Conservation (phyloP, 108 stramenopile species). For the Discostella pseudostelligera region DNA sequence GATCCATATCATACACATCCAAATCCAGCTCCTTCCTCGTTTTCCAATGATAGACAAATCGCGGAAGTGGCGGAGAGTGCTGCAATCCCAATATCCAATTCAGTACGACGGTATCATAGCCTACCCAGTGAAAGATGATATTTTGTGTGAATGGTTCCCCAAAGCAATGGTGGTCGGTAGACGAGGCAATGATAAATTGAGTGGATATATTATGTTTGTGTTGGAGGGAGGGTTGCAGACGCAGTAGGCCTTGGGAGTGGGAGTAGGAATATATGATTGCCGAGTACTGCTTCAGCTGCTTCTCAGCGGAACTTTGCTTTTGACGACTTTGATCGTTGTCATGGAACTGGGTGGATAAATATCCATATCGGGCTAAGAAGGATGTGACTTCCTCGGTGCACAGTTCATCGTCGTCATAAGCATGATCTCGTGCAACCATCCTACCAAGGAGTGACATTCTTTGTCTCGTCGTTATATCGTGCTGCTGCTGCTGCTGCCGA, state of each 20-base stretch:
- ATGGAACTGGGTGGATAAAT: conserved; percentile 17
- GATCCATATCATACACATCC: conserved; percentile 52
- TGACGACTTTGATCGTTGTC: conserved; percentile 6
- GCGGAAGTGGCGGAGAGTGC: not conserved
- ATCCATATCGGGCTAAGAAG: conserved; percentile 19
- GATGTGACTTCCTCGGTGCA: conserved; percentile 20
- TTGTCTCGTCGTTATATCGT: not conserved
- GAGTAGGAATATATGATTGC: conserved; percentile 61
- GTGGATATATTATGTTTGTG: conserved; percentile 48
- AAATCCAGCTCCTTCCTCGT: conserved; percentile 30
- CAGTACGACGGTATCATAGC: conserved; percentile 66
- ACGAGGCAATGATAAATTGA: conserved; percentile 59
- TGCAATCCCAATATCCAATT: conserved; percentile 69
- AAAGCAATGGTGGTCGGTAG: conserved; percentile 61
- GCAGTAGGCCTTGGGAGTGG: conserved; percentile 55
- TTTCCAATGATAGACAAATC: conserved; percentile 43
- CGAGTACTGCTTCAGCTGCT: conserved; percentile 15
- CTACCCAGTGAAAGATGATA: conserved; percentile 45
- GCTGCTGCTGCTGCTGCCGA: not conserved
- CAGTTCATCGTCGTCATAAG: not conserved
- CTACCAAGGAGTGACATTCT: no score
- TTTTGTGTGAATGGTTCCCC: conserved; percentile 75
- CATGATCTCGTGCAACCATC: no score
- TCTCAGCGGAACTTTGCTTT: not conserved
- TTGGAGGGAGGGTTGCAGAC: conserved; percentile 48